Evolutionary conservation across 371 early-diverging fungal species (phyloP).

Genomic region (Mortierella sp.): DNA sequence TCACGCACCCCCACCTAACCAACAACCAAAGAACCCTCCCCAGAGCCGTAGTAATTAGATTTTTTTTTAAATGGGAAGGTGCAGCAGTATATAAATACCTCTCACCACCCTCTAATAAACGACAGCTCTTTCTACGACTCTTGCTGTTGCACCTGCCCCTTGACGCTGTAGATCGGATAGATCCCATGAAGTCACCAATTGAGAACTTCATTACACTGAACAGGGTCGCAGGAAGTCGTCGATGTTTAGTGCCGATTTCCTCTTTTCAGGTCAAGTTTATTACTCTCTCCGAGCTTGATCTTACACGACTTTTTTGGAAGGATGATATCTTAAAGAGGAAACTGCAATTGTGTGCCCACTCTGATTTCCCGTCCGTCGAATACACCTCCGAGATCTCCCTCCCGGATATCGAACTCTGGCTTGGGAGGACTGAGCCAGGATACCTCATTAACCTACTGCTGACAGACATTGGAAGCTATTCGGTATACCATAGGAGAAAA

Average conservation of each 20-base stretch:
- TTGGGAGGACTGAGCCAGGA: neutral
- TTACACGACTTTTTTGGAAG: slow-evolving; percentile 6
- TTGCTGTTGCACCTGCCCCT: no score
- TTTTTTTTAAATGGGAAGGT: no score
- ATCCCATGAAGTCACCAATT: slow-evolving; percentile 6
- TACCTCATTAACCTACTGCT: neutral
- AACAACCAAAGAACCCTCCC: no score
- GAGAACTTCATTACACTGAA: slow-evolving; percentile 7
- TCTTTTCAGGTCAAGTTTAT: slow-evolving; percentile 2
- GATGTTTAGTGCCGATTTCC: neutral
- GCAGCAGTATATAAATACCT: no score
- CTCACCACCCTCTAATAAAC: no score
- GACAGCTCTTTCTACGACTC: no score
- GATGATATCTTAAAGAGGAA: neutral
- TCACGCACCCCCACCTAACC: no score
- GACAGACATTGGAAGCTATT: slow-evolving; percentile 9
- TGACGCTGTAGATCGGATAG: slow-evolving; percentile 1
- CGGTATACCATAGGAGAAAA: slow-evolving; percentile 6
- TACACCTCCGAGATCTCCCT: no score
- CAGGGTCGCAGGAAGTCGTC: neutral
- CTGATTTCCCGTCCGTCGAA: slow-evolving; percentile 4
- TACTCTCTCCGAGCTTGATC: slow-evolving; percentile 5
- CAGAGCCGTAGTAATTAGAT: no score
- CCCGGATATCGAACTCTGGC: neutral
- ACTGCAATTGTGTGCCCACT: slow-evolving; percentile 5